Evolutionary conservation across 345 rosid species (phyloP).

Genomic region (Brassica rapa): DNA sequence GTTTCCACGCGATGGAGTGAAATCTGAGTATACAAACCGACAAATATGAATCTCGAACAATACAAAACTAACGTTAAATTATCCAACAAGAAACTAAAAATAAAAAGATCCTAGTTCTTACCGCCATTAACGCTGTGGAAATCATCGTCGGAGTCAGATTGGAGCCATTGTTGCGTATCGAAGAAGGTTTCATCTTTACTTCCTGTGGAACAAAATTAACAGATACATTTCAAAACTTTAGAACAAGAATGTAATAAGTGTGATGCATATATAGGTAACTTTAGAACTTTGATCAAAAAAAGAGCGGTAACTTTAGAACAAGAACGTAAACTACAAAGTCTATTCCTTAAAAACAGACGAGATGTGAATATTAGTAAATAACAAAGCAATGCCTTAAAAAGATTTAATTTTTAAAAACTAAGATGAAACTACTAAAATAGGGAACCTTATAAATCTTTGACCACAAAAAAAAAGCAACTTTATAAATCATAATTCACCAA

Average conservation of each 20-base stretch:
- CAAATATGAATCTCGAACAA: background rate
- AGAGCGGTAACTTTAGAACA: too few species aligned
- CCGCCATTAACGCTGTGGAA: constrained; percentile 93
- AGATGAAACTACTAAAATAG: background rate
- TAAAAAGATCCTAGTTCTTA: constrained; percentile 15
- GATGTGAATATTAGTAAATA: background rate
- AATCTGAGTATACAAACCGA: constrained; percentile 49
- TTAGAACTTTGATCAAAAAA: background rate
- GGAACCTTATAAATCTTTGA: background rate
- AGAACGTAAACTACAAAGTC: background rate
- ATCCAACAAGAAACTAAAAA: background rate
- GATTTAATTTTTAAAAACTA: background rate
- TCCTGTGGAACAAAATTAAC: constrained; percentile 50
- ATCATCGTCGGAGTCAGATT: constrained; percentile 94
- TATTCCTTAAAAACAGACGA: constrained; percentile 17
- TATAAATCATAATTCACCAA: background rate
- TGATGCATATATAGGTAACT: background rate
- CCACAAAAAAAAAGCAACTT: background rate
- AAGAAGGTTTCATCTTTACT: constrained; percentile 83
- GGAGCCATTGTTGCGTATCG: constrained; percentile 77
- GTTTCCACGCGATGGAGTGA: constrained; percentile 85
- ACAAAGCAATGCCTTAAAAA: background rate
- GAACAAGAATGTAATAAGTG: background rate
- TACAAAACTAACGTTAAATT: background rate
- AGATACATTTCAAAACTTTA: background rate